Percentiles rank a stretch among this genome's conserved stretches.
Evolutionary conservation across 192 early-diverging fungal genomes (phyloP).

Genomic region (Podila epigama): DNA sequence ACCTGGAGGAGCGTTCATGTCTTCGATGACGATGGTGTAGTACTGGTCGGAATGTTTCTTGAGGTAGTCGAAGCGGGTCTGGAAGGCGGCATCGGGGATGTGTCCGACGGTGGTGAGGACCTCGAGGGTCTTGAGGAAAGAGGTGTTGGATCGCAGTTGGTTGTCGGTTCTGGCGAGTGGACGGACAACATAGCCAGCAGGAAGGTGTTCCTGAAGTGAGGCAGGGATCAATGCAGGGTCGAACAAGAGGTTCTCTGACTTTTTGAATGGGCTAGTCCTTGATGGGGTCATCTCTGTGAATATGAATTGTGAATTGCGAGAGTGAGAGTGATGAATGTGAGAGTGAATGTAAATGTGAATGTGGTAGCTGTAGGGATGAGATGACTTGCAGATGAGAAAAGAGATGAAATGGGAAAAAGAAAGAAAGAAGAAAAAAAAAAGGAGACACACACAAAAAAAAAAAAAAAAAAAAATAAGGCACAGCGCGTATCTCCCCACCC

Average conservation of each 20-base stretch:
- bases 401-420: not conserved
- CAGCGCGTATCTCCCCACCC: not conserved
- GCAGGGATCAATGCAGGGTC: slow-evolving; percentile 70
- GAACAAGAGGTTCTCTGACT: slow-evolving; percentile 64
- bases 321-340: not conserved
- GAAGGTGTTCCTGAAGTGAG: slow-evolving; percentile 68
- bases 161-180: slow-evolving; percentile 74
- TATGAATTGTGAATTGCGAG: not conserved
- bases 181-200: slow-evolving; percentile 70
- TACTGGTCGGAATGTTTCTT: slow-evolving; percentile 82
- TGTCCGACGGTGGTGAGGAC: slow-evolving; percentile 79
- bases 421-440: not conserved
- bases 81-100: slow-evolving; percentile 71
- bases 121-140: slow-evolving; percentile 66
- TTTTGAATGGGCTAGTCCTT: slow-evolving; percentile 23
- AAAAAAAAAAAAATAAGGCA: not conserved
- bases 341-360: not conserved
- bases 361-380: not conserved
- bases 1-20: slow-evolving; percentile 34
- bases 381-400: slow-evolving; percentile 5
- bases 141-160: slow-evolving; percentile 64
- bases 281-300: slow-evolving; percentile 8
- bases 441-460: not conserved
- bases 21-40: slow-evolving; percentile 79
- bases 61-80: slow-evolving; percentile 77